Percentiles rank a stretch among this genome's conserved stretches.
Conservation (phyloP, 768 basidiomycete genomes). For the Crucibulum laeve region DNA sequence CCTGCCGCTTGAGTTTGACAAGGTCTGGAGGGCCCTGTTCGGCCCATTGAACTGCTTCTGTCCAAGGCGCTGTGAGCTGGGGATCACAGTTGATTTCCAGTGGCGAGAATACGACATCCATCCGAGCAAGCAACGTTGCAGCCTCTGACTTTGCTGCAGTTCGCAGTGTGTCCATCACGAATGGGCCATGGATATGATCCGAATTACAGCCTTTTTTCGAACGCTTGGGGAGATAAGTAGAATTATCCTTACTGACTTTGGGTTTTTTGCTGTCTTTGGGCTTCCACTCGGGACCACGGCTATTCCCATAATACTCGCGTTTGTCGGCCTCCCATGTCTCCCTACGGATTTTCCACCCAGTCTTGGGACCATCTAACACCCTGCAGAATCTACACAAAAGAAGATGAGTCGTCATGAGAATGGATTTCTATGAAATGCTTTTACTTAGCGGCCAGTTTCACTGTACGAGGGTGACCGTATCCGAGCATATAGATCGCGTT, state of each 20-base stretch:
- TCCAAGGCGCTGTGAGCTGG: conserved; percentile 31
- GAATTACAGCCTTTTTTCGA: conserved; percentile 4
- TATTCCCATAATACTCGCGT: conserved; percentile 8
- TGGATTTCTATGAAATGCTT: not conserved
- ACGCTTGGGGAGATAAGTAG: conserved; percentile 7
- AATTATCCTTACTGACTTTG: conserved; percentile 5
- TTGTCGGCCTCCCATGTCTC: conserved; percentile 20
- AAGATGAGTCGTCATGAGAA: not conserved
- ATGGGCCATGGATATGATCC: conserved; percentile 11
- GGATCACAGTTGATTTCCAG: conserved; percentile 12
- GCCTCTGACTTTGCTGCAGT: conserved; percentile 9
- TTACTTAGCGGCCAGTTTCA: conserved; percentile 39
- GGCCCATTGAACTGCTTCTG: conserved; percentile 20
- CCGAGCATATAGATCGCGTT: conserved; percentile 39
- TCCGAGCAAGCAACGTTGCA: conserved; percentile 7
- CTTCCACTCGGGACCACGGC: conserved; percentile 18
- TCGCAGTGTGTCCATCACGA: conserved; percentile 25
- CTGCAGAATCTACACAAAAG: conserved; percentile 24
- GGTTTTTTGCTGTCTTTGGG: conserved; percentile 5
- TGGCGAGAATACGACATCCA: conserved; percentile 16
- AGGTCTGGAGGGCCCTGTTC: conserved; percentile 9
- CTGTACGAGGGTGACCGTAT: conserved; percentile 35
- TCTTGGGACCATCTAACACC: conserved; percentile 47
- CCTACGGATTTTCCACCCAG: conserved; percentile 33
- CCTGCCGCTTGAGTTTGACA: conserved; percentile 18